Percentiles rank a stretch among this genome's conserved stretches.
These are phyloP conservation scores for Globisporangium polare DNA, from an alignment of 352 stramenopile genomes.

Conservation along the genomic window DNA sequence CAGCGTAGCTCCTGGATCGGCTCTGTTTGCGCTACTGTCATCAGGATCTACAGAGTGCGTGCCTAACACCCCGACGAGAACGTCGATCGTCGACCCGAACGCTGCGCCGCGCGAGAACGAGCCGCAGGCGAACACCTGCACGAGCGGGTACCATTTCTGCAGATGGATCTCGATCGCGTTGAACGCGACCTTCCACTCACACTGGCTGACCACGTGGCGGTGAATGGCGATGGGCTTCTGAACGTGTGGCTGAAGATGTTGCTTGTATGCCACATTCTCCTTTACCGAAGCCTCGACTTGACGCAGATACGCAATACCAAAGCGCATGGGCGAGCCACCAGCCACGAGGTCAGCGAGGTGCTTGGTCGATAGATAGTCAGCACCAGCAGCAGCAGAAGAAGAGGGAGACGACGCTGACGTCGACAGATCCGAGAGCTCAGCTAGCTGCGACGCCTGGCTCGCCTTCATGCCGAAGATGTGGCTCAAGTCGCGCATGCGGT, in stretches of 20 bases:
- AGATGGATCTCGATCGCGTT: slow-evolving; percentile 56
- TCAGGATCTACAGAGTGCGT: not conserved
- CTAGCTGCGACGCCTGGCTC: slow-evolving; percentile 29
- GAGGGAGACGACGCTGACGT: slow-evolving; percentile 1
- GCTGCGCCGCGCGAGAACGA: slow-evolving; percentile 66
- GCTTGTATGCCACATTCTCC: slow-evolving; percentile 1
- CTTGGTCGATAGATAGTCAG: slow-evolving; percentile 20
- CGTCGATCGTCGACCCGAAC: slow-evolving; percentile 67
- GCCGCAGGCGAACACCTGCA: slow-evolving; percentile 66
- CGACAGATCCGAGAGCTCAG: slow-evolving; percentile 13
- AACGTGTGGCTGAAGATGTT: slow-evolving; percentile 1
- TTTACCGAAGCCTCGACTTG: slow-evolving; percentile 4
- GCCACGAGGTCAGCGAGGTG: slow-evolving; percentile 20
- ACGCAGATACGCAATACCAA: slow-evolving; percentile 36
- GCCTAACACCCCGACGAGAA: slow-evolving; percentile 43
- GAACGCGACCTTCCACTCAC: slow-evolving; percentile 67
- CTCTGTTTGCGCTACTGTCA: not conserved
- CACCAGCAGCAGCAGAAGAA: not conserved
- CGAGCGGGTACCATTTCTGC: slow-evolving; percentile 39
- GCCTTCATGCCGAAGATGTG: slow-evolving; percentile 56
- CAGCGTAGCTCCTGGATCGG: not conserved
- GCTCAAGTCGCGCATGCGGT: slow-evolving; percentile 25
- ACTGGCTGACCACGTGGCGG: slow-evolving; percentile 45
- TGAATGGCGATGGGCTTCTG: not conserved
- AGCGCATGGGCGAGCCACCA: slow-evolving; percentile 22